Evolutionary conservation across 208 protist genomes (phyloP).

Genomic region (Leishmania tropica): DNA sequence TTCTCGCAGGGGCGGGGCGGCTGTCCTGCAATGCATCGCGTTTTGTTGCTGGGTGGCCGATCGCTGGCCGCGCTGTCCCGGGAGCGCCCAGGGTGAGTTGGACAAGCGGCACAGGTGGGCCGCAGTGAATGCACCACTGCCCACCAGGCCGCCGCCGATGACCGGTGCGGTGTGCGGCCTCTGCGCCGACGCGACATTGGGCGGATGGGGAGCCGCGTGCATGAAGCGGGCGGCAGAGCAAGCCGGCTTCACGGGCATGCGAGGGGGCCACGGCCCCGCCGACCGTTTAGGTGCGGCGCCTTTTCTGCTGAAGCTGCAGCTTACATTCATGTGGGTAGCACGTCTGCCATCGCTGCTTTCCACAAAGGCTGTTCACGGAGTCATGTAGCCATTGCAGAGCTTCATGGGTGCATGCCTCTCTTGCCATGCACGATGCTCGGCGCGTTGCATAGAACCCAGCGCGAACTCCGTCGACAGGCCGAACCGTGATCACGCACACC

Average conservation of each 20-base stretch:
- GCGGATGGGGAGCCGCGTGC: too few relatives aligned
- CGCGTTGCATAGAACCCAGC: not conserved
- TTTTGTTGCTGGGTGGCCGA: not conserved
- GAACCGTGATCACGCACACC: not conserved
- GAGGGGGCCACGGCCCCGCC: not conserved
- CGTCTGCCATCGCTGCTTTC: not conserved
- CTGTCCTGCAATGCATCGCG: too few relatives aligned
- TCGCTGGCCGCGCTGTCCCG: not conserved
- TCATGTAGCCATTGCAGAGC: not conserved
- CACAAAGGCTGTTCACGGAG: not conserved
- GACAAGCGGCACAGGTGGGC: not conserved
- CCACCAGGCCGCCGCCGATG: not conserved
- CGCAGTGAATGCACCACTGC: not conserved
- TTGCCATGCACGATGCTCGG: not conserved
- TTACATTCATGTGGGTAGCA: not conserved
- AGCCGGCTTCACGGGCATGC: not conserved
- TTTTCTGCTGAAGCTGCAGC: not conserved
- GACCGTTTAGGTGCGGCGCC: not conserved
- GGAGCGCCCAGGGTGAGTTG: not conserved
- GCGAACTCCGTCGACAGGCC: not conserved
- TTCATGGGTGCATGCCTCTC: not conserved
- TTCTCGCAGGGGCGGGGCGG: too few relatives aligned
- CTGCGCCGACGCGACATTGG: too few relatives aligned
- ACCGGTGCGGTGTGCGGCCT: too few relatives aligned
- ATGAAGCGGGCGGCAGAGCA: too few relatives aligned